Evolutionary conservation across 768 basidiomycete genomes (phyloP).

Genomic region (Mrakia hoshinonis): DNA sequence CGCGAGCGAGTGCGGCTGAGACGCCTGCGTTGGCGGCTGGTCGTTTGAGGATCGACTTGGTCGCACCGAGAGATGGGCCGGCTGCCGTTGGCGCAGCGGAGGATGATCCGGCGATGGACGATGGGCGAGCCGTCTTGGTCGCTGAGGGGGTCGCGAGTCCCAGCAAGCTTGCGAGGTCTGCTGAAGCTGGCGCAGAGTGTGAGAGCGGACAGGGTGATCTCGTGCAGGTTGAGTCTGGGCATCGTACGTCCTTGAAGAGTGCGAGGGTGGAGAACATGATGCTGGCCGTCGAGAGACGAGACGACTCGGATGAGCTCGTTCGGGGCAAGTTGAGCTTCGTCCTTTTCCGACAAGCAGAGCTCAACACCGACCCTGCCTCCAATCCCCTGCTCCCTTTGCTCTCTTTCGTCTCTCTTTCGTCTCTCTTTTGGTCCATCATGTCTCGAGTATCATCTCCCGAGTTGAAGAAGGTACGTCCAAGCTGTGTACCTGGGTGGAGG

Average conservation of each 20-base stretch:
- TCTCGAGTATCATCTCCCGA: slow-evolving; percentile 95
- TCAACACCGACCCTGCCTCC: not conserved
- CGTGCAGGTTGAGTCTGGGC: slow-evolving; percentile 11
- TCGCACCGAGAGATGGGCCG: not conserved
- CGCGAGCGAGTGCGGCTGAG: not conserved
- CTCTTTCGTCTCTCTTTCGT: not conserved
- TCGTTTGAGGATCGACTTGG: not conserved
- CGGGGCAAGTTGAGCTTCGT: too few species aligned
- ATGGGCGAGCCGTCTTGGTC: not conserved
- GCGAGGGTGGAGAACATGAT: slow-evolving; percentile 17
- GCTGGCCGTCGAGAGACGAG: not conserved
- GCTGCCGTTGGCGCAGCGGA: not conserved
- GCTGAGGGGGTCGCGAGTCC: not conserved
- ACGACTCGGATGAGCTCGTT: not conserved
- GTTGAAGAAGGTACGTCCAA: slow-evolving; percentile 74
- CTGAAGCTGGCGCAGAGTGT: not conserved
- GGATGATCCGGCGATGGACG: not conserved
- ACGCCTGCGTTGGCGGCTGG: not conserved
- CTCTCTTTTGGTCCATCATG: slow-evolving; percentile 55
- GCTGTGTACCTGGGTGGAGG: not conserved
- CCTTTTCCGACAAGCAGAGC: not conserved
- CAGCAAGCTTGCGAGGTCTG: not conserved
- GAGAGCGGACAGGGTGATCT: slow-evolving; percentile 13
- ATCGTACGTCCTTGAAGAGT: slow-evolving; percentile 5
- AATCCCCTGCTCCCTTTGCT: not conserved